phyloP scores from a whole-genome alignment of 257 asterid genomes.

The Scutellaria baicalensis region DNA sequence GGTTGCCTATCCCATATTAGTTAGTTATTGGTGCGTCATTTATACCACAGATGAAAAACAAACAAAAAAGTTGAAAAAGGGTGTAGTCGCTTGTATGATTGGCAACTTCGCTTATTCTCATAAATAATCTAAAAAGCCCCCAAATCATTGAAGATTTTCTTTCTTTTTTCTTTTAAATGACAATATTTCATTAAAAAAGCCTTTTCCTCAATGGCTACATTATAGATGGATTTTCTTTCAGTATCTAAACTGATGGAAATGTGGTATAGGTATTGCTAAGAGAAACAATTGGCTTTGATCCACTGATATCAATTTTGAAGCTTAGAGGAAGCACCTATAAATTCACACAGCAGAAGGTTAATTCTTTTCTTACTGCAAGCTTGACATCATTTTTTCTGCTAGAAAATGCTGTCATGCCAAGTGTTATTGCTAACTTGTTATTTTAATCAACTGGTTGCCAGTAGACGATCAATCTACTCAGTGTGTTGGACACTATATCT shows the following conservation, averaged over 20 bases:
- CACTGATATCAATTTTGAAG: constrained; percentile 64
- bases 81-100: too few relatives aligned
- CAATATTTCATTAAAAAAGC: too few relatives aligned
- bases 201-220: too few relatives aligned
- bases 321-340: constrained; percentile 84
- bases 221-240: neutral
- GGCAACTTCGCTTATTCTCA: too few relatives aligned
- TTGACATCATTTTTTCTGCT: neutral
- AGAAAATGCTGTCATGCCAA: neutral
- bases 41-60: too few relatives aligned
- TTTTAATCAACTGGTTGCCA: constrained; percentile 41
- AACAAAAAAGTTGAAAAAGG: too few relatives aligned
- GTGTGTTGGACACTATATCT: constrained; percentile 78
- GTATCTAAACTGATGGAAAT: constrained; percentile 16
- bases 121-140: too few relatives aligned
- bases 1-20: too few relatives aligned
- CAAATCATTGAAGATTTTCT: too few relatives aligned
- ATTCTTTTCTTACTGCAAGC: constrained; percentile 11
- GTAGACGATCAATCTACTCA: constrained; percentile 88
- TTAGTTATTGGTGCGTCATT: too few relatives aligned
- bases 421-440: constrained; percentile 27
- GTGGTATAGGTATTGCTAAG: constrained; percentile 68
- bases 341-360: constrained; percentile 96
- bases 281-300: constrained; percentile 90
- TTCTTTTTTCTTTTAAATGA: too few relatives aligned